phyloP scores from a whole-genome alignment of 768 basidiomycete species.

The Lentinula sp. region DNA sequence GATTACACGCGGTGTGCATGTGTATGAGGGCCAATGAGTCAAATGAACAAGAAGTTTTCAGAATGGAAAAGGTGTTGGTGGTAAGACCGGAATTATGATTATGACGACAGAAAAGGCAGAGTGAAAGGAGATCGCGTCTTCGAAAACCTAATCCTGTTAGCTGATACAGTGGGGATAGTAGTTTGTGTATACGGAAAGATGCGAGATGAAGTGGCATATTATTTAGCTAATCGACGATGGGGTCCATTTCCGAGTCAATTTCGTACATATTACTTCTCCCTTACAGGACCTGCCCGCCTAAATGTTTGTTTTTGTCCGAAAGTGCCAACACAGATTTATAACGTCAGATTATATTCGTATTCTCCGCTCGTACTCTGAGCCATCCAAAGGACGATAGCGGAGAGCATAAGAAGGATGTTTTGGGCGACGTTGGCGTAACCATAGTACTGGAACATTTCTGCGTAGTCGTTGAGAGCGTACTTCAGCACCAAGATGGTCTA shows the following conservation, averaged over 20 bases:
- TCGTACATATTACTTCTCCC: neutral
- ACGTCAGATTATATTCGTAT: slow-evolving; percentile 88
- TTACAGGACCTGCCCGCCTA: neutral
- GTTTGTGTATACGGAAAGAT: neutral
- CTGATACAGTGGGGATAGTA: neutral
- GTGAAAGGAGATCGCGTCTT: neutral
- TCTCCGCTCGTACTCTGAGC: slow-evolving; percentile 82
- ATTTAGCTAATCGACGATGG: neutral
- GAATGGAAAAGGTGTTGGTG: neutral
- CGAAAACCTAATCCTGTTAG: neutral
- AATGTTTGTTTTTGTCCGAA: neutral
- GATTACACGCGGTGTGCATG: too few relatives aligned
- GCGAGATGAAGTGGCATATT: neutral
- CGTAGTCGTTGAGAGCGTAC: slow-evolving; percentile 71
- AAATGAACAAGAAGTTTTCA: neutral
- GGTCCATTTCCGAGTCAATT: neutral
- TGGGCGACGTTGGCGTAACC: slow-evolving; percentile 96
- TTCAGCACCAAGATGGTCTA: slow-evolving; percentile 89
- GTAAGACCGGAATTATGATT: neutral
- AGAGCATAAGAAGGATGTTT: slow-evolving; percentile 80
- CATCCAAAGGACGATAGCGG: slow-evolving; percentile 86
- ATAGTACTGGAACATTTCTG: slow-evolving; percentile 79
- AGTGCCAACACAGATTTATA: slow-evolving; percentile 29
- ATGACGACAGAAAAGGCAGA: neutral
- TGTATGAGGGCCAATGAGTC: too few relatives aligned